Evolutionary conservation across 768 basidiomycete genomes (phyloP), one percentile per base, ranked within the genome.

Genomic region (Boletus rubropictus): DNA sequence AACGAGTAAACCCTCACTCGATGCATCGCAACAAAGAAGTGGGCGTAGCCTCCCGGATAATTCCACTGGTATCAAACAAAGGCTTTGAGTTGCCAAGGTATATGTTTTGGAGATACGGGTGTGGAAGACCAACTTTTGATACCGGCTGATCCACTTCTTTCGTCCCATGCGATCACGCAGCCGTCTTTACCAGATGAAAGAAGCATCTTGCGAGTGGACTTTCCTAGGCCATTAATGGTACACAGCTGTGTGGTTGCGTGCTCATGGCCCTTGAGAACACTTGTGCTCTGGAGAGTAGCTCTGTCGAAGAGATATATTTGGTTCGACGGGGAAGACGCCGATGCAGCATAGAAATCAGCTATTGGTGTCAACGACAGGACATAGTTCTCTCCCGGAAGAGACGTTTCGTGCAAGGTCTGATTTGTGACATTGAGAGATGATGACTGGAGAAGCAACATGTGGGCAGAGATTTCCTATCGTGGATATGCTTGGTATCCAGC

Each of bases 121-220:
- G 22, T 39, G 12, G 17, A 38, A 39, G 29, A 72, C 83, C 65
- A 57, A 89, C 86, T 77, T 71, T 80, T 77, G 29, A 84, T 74
- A 39, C 73, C 67, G 40, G 73, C 68, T 6, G 75, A 27, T 25
- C 69, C 61, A 29, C 77, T 69, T 47, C 88, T 77, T 45, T 79
- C 77, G 61, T 91, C 89, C 89, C 89, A 91, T 25, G 80, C 72
- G 49, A 77, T 79, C 45, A 91, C 77, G 43, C 73, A 71, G 2
- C 86, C 86, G 53, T 89, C 86, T 53, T 75, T 79, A 2, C 89
- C 85, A 10, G 79, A 80, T 2, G 85, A 82, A 15, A 87, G 58
- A 6, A 89, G 69, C 31, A 68, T 70, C 24, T 70, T 70, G 10
- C 71, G 69, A 31, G 67, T 54, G 1, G 68, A 58, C 2, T 72